Evolutionary conservation across 768 basidiomycete genomes (phyloP), one percentile per base, ranked within the genome.

Genomic region (Tulasnella sp.): DNA sequence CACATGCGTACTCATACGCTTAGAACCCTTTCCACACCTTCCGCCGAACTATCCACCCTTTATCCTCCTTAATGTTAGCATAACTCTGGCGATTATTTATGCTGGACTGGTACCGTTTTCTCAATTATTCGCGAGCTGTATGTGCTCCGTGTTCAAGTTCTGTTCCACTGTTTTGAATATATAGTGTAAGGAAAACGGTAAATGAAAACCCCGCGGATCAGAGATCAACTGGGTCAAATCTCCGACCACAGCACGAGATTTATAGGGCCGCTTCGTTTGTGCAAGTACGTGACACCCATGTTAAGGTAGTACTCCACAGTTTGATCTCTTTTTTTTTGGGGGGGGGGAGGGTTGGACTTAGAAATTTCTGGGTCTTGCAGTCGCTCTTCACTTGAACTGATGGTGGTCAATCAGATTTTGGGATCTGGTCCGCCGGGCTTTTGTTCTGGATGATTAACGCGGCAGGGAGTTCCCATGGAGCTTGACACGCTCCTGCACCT

Each of bases 281-380:
- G n/a, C n/a, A n/a, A n/a, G n/a, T n/a, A n/a, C 93, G 93, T 97
- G 87, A 98, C 91, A 82, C 91, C 92, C 87, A 97, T 97, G 87
- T 95, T 96, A 62, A 98, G 87, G 86, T 90, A 98, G 80, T 95
- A 92, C 84, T 97, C 94, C 1, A 96, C 97, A 27, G 97, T 99
- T 84, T 97, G 95, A 85, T 92, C 92, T 96, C 99, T 97, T 87
- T 99, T 99, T n/a, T n/a, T n/a, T n/a, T n/a, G n/a, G n/a, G n/a
- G n/a, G n/a, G n/a, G n/a, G n/a, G n/a, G n/a, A n/a, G n/a, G 18
- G 86, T 88, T 93, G 84, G 52, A 52, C 52, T 52, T 84, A 95
- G 94, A 81, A 91, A 92, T 86, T 88, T 86, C 83, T 97, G 94
- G 80, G 88, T 90, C 87, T 97, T 94, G 80, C 93, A 94, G 77